A percentile compares a stretch with the other conserved stretches of the same genome.
Conservation (phyloP, 257 asterid species). For the Fraxinus americana region DNA sequence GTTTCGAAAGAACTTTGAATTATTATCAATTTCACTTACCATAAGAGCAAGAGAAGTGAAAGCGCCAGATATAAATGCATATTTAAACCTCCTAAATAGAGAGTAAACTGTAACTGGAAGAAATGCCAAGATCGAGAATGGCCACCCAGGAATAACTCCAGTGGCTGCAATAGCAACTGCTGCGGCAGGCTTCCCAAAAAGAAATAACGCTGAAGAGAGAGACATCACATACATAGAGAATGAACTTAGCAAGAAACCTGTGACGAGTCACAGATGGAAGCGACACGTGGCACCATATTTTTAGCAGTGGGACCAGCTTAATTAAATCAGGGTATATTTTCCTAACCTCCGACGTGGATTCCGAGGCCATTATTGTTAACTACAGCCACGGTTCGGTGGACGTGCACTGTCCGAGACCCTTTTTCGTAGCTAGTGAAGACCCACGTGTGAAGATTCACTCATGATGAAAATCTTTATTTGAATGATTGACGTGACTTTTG, state of each 20-base stretch:
- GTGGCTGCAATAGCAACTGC: slow-evolving; percentile 81
- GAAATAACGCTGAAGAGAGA: slow-evolving; percentile 84
- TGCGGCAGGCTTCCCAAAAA: slow-evolving; percentile 81
- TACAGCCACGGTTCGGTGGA: too few species aligned
- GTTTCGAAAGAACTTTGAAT: slow-evolving; percentile 10
- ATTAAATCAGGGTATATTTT: too few species aligned
- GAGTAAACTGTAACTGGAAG: slow-evolving; percentile 86
- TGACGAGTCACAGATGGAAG: too few species aligned
- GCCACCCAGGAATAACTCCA: slow-evolving; percentile 98
- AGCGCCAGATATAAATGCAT: slow-evolving; percentile 65
- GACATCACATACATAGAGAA: slow-evolving; percentile 97
- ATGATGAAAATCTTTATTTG: too few species aligned
- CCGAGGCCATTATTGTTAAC: too few species aligned
- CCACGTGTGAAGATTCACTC: too few species aligned
- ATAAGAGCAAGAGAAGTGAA: slow-evolving; percentile 56
- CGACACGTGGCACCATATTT: too few species aligned
- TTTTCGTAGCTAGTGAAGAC: too few species aligned
- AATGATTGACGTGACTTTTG: too few species aligned
- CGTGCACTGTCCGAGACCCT: too few species aligned
- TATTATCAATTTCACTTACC: slow-evolving; percentile 51
- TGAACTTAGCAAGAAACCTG: slow-evolving; percentile 96
- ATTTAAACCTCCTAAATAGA: slow-evolving; percentile 59
- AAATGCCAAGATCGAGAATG: slow-evolving; percentile 90
- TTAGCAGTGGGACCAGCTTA: too few species aligned
- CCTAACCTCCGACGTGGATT: too few species aligned